Percentiles rank a stretch among this genome's conserved stretches.
These are phyloP conservation scores for Sporothrix schenckii DNA, from an alignment of 2,329 filamentous ascomycete species.

Conservation along the genomic window DNA sequence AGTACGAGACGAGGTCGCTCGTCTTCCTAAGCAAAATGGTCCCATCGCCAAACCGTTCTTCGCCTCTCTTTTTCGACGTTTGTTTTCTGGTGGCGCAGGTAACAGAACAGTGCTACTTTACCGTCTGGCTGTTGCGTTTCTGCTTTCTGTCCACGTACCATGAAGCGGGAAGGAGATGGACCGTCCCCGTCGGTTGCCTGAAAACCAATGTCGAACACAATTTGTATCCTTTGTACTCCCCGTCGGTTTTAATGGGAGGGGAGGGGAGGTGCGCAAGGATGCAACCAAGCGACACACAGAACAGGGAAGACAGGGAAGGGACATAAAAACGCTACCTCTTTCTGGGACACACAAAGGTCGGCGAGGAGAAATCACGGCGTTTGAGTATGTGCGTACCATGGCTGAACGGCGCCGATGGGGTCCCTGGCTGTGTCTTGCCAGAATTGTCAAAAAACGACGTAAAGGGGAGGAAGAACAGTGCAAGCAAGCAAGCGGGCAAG, in stretches of 20 bases:
- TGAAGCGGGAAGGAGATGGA: constrained; percentile 15
- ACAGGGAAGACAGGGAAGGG: neutral
- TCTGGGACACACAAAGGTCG: constrained; percentile 14
- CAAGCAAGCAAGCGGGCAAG: neutral
- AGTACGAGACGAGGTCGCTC: neutral
- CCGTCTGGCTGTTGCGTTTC: neutral
- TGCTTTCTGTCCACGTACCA: neutral
- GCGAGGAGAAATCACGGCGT: neutral
- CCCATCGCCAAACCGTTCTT: neutral
- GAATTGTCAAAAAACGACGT: neutral
- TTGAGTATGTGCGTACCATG: constrained; percentile 2
- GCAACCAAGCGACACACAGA: constrained; percentile 21
- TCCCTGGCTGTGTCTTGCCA: neutral
- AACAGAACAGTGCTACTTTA: neutral
- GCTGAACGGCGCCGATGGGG: constrained; percentile 3
- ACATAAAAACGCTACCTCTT: constrained; percentile 8
- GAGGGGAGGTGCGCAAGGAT: constrained; percentile 22
- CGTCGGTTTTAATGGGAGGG: neutral
- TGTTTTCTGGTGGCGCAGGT: neutral
- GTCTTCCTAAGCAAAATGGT: neutral
- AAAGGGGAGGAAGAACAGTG: neutral
- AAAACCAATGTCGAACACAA: neutral
- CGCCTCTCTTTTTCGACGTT: neutral
- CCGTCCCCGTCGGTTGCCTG: neutral
- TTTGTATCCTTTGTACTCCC: constrained; percentile 12